Percentiles rank a stretch among this genome's conserved stretches.
Conservation (phyloP, 169 alveolate genomes). For the Plasmodium gonderi region DNA sequence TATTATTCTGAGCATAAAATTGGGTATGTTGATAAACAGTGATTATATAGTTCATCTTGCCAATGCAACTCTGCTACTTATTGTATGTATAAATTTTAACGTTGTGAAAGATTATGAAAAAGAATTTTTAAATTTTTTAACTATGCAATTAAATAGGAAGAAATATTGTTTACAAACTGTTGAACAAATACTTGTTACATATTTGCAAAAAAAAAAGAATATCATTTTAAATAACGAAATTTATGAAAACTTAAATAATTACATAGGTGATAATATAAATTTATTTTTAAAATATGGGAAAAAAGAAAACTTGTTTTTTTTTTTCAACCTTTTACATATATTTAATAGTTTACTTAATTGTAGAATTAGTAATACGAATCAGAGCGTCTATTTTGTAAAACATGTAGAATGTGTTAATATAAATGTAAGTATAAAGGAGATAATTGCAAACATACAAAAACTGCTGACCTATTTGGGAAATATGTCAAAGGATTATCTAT, state of each 20-base stretch:
- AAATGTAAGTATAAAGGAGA: slow-evolving; percentile 35
- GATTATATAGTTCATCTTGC: neutral
- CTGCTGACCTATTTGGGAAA: slow-evolving; percentile 19
- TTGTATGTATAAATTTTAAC: slow-evolving; percentile 5
- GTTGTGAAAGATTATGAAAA: slow-evolving; percentile 52
- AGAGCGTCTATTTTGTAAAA: neutral
- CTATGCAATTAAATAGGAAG: slow-evolving; percentile 33
- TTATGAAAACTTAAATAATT: slow-evolving; percentile 19
- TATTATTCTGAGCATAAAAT: neutral
- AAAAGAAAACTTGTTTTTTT: slow-evolving; percentile 56
- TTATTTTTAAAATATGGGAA: slow-evolving; percentile 61
- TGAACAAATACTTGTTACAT: slow-evolving; percentile 13
- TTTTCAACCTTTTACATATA: slow-evolving; percentile 20
- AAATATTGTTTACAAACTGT: neutral
- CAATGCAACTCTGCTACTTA: neutral
- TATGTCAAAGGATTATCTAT: slow-evolving; percentile 5
- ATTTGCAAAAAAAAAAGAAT: slow-evolving; percentile 48
- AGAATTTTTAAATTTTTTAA: slow-evolving; percentile 50
- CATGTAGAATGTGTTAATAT: slow-evolving; percentile 19
- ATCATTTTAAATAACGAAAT: slow-evolving; percentile 40
- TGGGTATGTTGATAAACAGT: neutral
- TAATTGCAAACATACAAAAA: slow-evolving; percentile 10
- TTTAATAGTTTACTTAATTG: slow-evolving; percentile 4
- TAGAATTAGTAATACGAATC: slow-evolving; percentile 9
- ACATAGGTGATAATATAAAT: slow-evolving; percentile 46